These are phyloP conservation scores for Cytospora piceicola DNA, from an alignment of 2,329 filamentous ascomycete species.

Conservation along the genomic window DNA sequence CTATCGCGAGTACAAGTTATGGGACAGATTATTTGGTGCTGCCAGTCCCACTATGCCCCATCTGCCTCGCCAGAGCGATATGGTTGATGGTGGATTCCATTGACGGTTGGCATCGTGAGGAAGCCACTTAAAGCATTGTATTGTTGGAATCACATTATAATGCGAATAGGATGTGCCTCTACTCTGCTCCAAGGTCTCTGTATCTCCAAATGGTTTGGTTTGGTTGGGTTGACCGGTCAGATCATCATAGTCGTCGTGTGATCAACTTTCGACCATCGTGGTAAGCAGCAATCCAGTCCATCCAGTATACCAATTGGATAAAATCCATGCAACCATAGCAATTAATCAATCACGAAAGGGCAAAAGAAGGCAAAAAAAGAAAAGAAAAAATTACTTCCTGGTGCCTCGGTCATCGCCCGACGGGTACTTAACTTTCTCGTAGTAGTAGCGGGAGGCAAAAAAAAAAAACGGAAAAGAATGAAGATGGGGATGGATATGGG, in stretches of 20 bases:
- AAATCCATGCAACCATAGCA: background rate
- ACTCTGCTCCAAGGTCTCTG: background rate
- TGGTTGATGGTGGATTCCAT: background rate
- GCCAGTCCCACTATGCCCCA: background rate
- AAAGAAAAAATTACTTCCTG: background rate
- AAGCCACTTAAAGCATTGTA: background rate
- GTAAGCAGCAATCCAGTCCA: background rate
- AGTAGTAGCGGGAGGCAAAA: constrained; percentile 15
- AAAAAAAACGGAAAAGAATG: background rate
- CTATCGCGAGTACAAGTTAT: no score
- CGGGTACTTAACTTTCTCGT: constrained; percentile 12
- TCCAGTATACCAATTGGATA: background rate
- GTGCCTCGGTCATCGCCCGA: constrained; percentile 8
- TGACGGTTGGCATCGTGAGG: background rate
- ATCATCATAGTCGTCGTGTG: constrained; percentile 3
- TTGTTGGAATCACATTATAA: background rate
- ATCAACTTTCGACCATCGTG: background rate
- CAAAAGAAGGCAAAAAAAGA: background rate
- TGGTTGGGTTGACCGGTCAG: constrained; percentile 8
- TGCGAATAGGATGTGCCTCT: background rate
- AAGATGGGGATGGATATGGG: background rate
- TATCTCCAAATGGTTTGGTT: no score
- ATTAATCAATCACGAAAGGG: background rate
- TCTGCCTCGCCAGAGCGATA: background rate
- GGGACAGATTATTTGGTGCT: background rate